These are phyloP conservation scores for Pythium grandisporangium DNA, from an alignment of 352 stramenopile genomes.

Conservation along the genomic window DNA sequence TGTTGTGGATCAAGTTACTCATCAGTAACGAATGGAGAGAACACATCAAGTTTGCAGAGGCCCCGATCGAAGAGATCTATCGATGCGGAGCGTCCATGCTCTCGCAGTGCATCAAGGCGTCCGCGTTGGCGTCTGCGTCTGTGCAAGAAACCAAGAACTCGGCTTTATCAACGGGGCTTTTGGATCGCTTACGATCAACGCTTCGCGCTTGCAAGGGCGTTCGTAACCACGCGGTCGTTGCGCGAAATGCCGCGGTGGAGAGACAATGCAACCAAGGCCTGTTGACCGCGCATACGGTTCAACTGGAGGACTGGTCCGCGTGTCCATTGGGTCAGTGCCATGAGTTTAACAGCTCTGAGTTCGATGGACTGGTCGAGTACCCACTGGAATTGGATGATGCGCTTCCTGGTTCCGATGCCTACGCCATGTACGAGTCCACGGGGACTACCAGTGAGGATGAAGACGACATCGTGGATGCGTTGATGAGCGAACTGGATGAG, in stretches of 20 bases:
- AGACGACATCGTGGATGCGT: conserved; percentile 28
- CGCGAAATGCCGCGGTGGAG: conserved; percentile 13
- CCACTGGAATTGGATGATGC: conserved; percentile 36
- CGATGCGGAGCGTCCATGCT: conserved; percentile 48
- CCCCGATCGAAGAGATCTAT: conserved; percentile 54
- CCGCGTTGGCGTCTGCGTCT: too few species aligned
- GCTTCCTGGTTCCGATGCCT: conserved; percentile 18
- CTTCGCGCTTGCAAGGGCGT: conserved; percentile 42
- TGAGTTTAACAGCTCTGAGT: not conserved
- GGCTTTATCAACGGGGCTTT: not conserved
- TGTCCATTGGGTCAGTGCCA: conserved; percentile 29
- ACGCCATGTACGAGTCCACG: conserved; percentile 14
- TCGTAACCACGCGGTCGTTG: conserved; percentile 29
- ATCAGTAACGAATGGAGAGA: conserved; percentile 60
- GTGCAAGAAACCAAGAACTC: too few species aligned
- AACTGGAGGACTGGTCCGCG: conserved; percentile 26
- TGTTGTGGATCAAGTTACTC: conserved; percentile 59
- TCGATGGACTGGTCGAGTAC: conserved; percentile 16
- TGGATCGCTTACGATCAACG: conserved; percentile 25
- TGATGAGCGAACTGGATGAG: conserved; percentile 41
- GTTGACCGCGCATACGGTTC: conserved; percentile 29
- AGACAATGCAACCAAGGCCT: conserved; percentile 13
- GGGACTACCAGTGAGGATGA: conserved; percentile 18
- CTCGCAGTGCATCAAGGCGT: not conserved
- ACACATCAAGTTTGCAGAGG: conserved; percentile 43